Evolutionary conservation across 2,329 filamentous ascomycete genomes (phyloP).

Genomic region (Pyrenophora seminiperda): DNA sequence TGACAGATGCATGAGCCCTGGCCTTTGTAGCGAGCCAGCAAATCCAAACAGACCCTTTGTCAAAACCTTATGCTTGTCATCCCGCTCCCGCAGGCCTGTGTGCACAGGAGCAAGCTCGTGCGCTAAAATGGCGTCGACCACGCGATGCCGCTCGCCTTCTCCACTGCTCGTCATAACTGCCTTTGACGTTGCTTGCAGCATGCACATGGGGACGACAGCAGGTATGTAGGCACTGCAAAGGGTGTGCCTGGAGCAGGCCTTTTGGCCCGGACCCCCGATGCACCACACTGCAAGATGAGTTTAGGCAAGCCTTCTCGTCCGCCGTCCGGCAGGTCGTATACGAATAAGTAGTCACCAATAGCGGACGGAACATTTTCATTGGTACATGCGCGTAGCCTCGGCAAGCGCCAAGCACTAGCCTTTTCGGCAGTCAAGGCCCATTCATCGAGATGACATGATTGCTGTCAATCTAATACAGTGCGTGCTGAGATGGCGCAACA

Average conservation of each 20-base stretch:
- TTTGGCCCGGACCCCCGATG: conserved; percentile 39
- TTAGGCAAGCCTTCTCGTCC: conserved; percentile 25
- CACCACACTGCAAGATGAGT: conserved; percentile 17
- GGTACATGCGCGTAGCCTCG: conserved; percentile 33
- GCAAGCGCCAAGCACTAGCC: conserved; percentile 22
- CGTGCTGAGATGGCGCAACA: conserved; percentile 15
- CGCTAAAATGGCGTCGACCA: conserved; percentile 36
- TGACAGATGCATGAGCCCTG: conserved; percentile 18
- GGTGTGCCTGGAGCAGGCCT: conserved; percentile 14
- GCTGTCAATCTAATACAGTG: conserved; percentile 6
- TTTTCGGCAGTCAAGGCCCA: conserved; percentile 16
- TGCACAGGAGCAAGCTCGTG: conserved; percentile 30
- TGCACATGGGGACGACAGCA: conserved; percentile 7
- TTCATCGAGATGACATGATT: conserved; percentile 22
- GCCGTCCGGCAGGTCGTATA: conserved; percentile 8
- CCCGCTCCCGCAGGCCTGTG: conserved; percentile 45
- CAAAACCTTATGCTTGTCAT: conserved; percentile 49
- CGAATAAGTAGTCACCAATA: conserved; percentile 10
- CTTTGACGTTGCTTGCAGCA: conserved; percentile 13
- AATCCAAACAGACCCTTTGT: conserved; percentile 36
- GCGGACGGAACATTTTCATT: conserved; percentile 19
- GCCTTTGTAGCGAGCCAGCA: conserved; percentile 27
- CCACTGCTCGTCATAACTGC: conserved; percentile 33
- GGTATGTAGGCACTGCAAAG: conserved; percentile 5
- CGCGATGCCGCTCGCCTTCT: conserved; percentile 29